These are phyloP conservation scores for Lachnellula hyalina DNA, from an alignment of 2,329 filamentous ascomycete genomes.

Conservation along the genomic window DNA sequence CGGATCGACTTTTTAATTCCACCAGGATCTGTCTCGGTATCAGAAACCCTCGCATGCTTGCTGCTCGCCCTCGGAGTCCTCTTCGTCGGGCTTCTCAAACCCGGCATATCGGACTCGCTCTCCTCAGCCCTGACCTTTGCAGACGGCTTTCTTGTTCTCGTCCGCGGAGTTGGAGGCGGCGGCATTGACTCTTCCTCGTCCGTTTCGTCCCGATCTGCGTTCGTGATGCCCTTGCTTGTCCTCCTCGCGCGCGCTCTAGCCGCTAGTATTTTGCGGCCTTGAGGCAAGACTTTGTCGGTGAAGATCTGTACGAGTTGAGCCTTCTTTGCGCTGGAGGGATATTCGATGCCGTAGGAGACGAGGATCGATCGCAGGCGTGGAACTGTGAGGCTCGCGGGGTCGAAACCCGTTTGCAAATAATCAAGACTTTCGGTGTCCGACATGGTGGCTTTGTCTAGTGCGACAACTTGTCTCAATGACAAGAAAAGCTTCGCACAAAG, in stretches of 20 bases:
- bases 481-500: background rate
- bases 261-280: slow-evolving; percentile 69
- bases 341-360: slow-evolving; percentile 79
- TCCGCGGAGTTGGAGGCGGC: slow-evolving; percentile 47
- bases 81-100: slow-evolving; percentile 46
- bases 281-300: slow-evolving; percentile 69
- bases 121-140: slow-evolving; percentile 45
- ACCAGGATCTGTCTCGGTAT: slow-evolving; percentile 45
- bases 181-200: slow-evolving; percentile 53
- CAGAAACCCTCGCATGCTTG: slow-evolving; percentile 47
- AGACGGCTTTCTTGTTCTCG: slow-evolving; percentile 49
- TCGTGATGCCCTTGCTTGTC: slow-evolving; percentile 78
- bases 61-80: slow-evolving; percentile 49
- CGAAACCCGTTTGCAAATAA: slow-evolving; percentile 84
- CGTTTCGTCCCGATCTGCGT: slow-evolving; percentile 59
- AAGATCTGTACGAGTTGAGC: slow-evolving; percentile 80
- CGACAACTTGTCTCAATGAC: background rate
- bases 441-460: slow-evolving; percentile 37
- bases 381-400: slow-evolving; percentile 76
- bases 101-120: slow-evolving; percentile 43
- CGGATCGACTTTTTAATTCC: slow-evolving; percentile 40
- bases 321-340: slow-evolving; percentile 89
- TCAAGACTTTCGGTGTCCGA: slow-evolving; percentile 63
- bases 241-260: slow-evolving; percentile 75
- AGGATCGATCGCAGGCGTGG: slow-evolving; percentile 87